Conservation (phyloP, 345 rosid species). For the Psidium friedrichsthalianum region DNA sequence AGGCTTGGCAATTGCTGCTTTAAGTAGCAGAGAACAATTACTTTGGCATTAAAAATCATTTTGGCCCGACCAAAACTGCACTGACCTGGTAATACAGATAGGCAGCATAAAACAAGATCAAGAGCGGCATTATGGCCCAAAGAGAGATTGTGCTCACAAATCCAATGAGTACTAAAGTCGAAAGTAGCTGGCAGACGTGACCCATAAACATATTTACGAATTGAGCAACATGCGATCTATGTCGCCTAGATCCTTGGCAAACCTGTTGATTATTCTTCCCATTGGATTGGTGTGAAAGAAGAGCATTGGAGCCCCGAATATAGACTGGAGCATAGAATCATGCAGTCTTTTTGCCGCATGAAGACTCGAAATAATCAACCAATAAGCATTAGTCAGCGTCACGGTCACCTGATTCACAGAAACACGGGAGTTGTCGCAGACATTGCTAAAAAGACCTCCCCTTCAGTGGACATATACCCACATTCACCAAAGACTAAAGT, state of each 20-base stretch:
- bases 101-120: slow-evolving; percentile 80
- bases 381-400: slow-evolving; percentile 65
- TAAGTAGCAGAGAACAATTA: not conserved
- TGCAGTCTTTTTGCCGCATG: slow-evolving; percentile 77
- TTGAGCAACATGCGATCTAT: slow-evolving; percentile 71
- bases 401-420: slow-evolving; percentile 49
- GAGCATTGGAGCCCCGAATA: slow-evolving; percentile 86
- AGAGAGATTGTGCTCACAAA: slow-evolving; percentile 79
- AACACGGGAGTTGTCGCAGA: not conserved
- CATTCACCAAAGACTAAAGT: not conserved
- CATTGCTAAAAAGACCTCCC: not conserved
- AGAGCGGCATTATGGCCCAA: slow-evolving; percentile 92
- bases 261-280: slow-evolving; percentile 88
- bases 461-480: not conserved
- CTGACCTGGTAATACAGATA: slow-evolving; percentile 91
- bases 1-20: not conserved
- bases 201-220: slow-evolving; percentile 61
- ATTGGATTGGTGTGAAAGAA: slow-evolving; percentile 93
- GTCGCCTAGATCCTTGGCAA: slow-evolving; percentile 87
- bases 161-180: slow-evolving; percentile 84
- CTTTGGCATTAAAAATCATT: not conserved
- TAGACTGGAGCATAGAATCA: slow-evolving; percentile 63
- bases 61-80: not conserved
- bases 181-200: slow-evolving; percentile 74
- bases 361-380: slow-evolving; percentile 82